Evolutionary conservation across 768 basidiomycete genomes (phyloP).

Genomic region (Guyanaporus albipodus): DNA sequence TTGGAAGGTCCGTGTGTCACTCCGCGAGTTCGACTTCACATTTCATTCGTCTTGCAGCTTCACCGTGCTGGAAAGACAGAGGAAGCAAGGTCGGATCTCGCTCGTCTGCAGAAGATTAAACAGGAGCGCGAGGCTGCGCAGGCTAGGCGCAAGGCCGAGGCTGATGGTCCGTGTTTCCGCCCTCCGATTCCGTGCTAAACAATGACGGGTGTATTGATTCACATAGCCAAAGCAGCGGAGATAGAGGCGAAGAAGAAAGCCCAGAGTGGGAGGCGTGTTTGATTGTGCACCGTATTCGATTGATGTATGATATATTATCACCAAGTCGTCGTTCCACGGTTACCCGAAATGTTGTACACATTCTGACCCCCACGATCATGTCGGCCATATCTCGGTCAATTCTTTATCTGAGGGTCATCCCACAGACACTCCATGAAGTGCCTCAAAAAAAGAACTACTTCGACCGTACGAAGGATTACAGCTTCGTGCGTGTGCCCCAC

Average conservation of each 20-base stretch:
- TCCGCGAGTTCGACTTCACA: not conserved
- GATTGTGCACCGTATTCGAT: conserved; percentile 33
- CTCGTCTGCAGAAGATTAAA: conserved; percentile 79
- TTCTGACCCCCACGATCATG: too few relatives aligned
- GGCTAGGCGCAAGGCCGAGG: conserved; percentile 84
- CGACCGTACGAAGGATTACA: not conserved
- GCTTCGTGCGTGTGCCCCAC: not conserved
- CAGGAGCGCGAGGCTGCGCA: conserved; percentile 86
- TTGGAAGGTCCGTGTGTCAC: conserved; percentile 59
- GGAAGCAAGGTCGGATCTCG: conserved; percentile 84
- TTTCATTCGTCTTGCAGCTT: conserved; percentile 39
- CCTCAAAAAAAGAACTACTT: too few relatives aligned
- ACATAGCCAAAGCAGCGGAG: conserved; percentile 60
- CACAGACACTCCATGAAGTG: too few relatives aligned
- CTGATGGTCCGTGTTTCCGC: conserved; percentile 55
- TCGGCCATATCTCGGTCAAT: too few relatives aligned
- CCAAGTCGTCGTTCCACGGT: not conserved
- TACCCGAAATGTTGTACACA: too few relatives aligned
- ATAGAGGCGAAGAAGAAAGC: conserved; percentile 52
- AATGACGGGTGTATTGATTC: conserved; percentile 1
- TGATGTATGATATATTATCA: conserved; percentile 3
- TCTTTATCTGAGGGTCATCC: too few relatives aligned
- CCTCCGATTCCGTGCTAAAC: not conserved
- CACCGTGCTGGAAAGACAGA: conserved; percentile 84
- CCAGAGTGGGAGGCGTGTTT: conserved; percentile 25